Evolutionary conservation across 1,284 basidiomycete genomes (phyloP).

Genomic region (Cystobasidiaceae sp.): DNA sequence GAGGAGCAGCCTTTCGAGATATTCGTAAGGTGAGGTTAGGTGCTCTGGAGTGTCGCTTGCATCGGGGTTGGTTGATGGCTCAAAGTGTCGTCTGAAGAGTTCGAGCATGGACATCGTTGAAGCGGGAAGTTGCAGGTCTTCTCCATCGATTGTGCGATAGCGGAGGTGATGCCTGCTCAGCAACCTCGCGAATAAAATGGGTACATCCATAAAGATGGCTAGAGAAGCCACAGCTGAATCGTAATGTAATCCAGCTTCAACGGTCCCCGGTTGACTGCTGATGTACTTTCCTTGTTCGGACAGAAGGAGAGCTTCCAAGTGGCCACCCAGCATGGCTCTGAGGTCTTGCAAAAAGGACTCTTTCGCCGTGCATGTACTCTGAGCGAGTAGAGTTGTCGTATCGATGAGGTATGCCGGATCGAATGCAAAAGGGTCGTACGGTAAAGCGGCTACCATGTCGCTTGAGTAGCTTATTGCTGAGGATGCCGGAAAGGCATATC

Average conservation of each 20-base stretch:
- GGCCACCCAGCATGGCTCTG: conserved; percentile 38
- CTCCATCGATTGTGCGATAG: no score
- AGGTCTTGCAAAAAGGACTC: no score
- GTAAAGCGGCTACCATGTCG: neutral
- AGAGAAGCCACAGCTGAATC: conserved; percentile 41
- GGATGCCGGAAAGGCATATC: conserved; percentile 38
- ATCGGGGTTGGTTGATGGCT: no score
- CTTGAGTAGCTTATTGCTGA: neutral
- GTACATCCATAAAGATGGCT: conserved; percentile 42
- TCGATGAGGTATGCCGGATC: conserved; percentile 41
- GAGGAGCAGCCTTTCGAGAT: no score
- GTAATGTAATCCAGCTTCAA: conserved; percentile 34
- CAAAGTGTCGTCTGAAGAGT: no score
- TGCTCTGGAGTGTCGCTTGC: no score
- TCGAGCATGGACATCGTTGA: no score
- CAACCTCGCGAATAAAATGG: conserved; percentile 36
- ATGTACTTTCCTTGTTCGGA: conserved; percentile 27
- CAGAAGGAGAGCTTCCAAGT: conserved; percentile 39
- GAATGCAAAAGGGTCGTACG: conserved; percentile 37
- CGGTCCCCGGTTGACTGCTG: conserved; percentile 20
- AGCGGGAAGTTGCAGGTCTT: no score
- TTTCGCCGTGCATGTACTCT: no score
- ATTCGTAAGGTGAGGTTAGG: no score
- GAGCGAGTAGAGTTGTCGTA: conserved; percentile 39
- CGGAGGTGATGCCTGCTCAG: conserved; percentile 13